Evolutionary conservation across 73 alveolate genomes (phyloP).

Genomic region (Paramecium sexaurelia): DNA sequence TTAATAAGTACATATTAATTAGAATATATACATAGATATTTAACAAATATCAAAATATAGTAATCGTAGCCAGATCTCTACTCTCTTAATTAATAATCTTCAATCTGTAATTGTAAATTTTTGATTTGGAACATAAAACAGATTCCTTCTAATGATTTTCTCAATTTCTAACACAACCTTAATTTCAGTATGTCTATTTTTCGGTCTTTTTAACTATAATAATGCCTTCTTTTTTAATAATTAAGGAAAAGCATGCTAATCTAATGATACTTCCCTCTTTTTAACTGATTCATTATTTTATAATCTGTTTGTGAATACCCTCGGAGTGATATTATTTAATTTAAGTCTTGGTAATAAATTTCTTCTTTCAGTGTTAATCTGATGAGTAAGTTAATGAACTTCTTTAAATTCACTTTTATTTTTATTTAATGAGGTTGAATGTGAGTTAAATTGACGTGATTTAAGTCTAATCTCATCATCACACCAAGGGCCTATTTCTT

Average conservation of each 20-base stretch:
- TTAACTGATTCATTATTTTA: not conserved
- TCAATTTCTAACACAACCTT: not conserved
- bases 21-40: not conserved
- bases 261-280: not conserved
- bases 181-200: not conserved
- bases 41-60: not conserved
- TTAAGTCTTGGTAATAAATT: not conserved
- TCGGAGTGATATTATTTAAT: not conserved
- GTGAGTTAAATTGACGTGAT: not conserved
- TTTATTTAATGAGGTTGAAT: not conserved
- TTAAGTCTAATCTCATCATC: not conserved
- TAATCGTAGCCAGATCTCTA: not conserved
- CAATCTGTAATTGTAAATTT: not conserved
- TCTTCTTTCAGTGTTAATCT: not conserved
- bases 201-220: not conserved
- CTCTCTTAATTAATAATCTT: not conserved
- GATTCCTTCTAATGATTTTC: conserved; percentile 14
- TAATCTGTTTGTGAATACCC: not conserved
- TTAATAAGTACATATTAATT: too few relatives aligned
- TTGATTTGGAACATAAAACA: not conserved
- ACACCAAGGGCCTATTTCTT: not conserved
- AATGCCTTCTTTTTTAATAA: not conserved
- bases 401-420: not conserved
- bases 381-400: not conserved
- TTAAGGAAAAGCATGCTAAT: not conserved